A percentile compares a stretch with the other conserved stretches of the same genome.
phyloP scores from a whole-genome alignment of 176 grass and related monocot species.

The Carex pumila region DNA sequence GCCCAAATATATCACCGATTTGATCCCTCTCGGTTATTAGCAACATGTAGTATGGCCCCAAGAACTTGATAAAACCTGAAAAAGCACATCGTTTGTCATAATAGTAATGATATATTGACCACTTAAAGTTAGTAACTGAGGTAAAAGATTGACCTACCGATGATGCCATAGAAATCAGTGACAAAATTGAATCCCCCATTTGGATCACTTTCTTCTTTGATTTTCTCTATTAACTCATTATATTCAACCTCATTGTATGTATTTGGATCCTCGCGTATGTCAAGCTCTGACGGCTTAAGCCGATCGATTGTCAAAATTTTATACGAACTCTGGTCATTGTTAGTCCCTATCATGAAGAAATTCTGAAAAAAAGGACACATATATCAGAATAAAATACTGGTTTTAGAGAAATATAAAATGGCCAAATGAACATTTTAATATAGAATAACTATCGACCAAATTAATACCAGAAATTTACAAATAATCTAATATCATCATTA shows the following conservation, averaged over 20 bases:
- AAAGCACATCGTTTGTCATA: background rate
- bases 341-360: constrained; percentile 77
- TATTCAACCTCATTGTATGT: constrained; percentile 55
- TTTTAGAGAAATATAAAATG: background rate
- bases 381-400: constrained; percentile 19
- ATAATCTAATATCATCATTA: background rate
- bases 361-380: constrained; percentile 33
- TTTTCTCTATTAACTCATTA: constrained; percentile 35
- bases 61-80: constrained; percentile 85
- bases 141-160: constrained; percentile 42
- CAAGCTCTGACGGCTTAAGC: constrained; percentile 52
- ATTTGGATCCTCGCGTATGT: constrained; percentile 58
- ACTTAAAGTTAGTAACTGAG: background rate
- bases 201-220: constrained; percentile 48
- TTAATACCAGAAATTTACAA: background rate
- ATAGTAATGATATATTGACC: constrained; percentile 11
- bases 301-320: constrained; percentile 77
- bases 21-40: constrained; percentile 65
- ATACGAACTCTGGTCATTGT: constrained; percentile 44
- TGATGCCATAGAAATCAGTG: constrained; percentile 77
- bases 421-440: background rate
- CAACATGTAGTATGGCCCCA: constrained; percentile 91
- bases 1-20: constrained; percentile 80
- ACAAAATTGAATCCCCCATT: constrained; percentile 88
- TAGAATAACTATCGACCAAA: background rate